Evolutionary conservation across 1,284 basidiomycete species (phyloP), one percentile per base, ranked within the genome.

Genomic region (Mycosarcoma maydis): DNA sequence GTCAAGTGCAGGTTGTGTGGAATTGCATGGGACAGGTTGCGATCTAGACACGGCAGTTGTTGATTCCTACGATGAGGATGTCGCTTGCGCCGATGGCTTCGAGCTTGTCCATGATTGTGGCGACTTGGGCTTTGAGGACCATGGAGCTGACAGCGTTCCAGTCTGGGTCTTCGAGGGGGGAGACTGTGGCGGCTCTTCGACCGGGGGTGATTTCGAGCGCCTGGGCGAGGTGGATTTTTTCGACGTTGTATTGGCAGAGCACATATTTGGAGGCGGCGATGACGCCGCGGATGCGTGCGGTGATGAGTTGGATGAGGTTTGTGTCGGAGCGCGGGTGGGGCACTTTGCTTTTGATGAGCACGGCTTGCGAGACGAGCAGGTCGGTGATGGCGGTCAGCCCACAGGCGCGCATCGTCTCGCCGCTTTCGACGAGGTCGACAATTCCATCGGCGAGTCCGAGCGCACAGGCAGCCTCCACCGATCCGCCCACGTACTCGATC

Each of bases 321-420:
- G 82, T 81, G 10, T 90, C 85, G 3, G 86, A 84, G 3, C 89
- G 84, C 0, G 87, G 85, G 83, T 92, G 88, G 0, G 88, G 87
- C 8, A 84, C 85, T n/a, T 78, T 73, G 1, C 94, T 92, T 61
- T 89, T 90, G 85, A 99, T 97, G 40, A 99, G 88, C 49, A 97
- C 92, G 3, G 95, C 95, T 84, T 99, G 91, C 0, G 93, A 92
- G 40, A 88, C 83, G 53, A 98, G 87, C 14, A 98, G 83, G 39
- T 90, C 90, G 23, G 49, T 47, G 78, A 98, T 96, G 27, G 94
- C 88, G 83, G 92, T 91, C 50, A 99, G 86, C 42, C 95, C 95
- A 2, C 94, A 95, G 22, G 95, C 96, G 37, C 95, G 92, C 96
- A 99, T 99, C 2, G 95, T 99, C 78, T 98, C 96, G 26, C 95